A percentile compares a stretch with the other conserved stretches of the same genome.
phyloP scores from a whole-genome alignment of 331 rosid species.

The Pyracantha coccinea region DNA sequence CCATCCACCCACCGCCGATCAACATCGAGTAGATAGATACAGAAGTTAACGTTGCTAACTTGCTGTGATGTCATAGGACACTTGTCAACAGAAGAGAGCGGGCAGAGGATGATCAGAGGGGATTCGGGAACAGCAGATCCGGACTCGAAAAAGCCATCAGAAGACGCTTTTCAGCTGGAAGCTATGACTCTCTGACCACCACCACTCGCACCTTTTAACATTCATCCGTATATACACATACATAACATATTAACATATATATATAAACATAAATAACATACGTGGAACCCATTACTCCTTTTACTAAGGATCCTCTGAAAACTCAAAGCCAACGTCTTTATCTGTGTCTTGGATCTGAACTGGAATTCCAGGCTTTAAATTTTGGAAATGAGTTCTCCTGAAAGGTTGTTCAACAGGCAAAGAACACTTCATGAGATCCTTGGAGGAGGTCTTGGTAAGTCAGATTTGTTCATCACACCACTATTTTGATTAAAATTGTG shows the following conservation, averaged over 20 bases:
- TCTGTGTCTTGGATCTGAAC: slow-evolving; percentile 24
- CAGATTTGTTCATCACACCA: too few species aligned
- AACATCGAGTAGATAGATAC: too few species aligned
- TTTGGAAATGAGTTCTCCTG: slow-evolving; percentile 48
- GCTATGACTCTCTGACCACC: slow-evolving; percentile 8
- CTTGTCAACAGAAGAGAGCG: too few species aligned
- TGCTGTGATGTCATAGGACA: too few species aligned
- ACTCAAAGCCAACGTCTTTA: slow-evolving; percentile 10
- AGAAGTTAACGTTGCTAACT: too few species aligned
- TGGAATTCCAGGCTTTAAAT: slow-evolving; percentile 24
- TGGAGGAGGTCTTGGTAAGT: slow-evolving; percentile 71
- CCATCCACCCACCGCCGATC: too few species aligned
- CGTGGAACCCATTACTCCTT: slow-evolving; percentile 21
- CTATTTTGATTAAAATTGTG: too few species aligned
- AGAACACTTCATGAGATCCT: slow-evolving; percentile 67
- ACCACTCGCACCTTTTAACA: slow-evolving; percentile 20
- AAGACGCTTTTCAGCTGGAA: slow-evolving; percentile 64
- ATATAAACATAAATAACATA: not conserved
- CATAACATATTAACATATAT: not conserved
- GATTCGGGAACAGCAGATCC: too few species aligned
- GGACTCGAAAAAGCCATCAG: slow-evolving; percentile 19
- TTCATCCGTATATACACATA: not conserved
- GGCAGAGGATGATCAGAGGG: too few species aligned
- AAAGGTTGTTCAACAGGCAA: slow-evolving; percentile 58
- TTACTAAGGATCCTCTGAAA: slow-evolving; percentile 33